Conservation (phyloP, 2,329 filamentous ascomycete species). For the Orbilia javanica region DNA sequence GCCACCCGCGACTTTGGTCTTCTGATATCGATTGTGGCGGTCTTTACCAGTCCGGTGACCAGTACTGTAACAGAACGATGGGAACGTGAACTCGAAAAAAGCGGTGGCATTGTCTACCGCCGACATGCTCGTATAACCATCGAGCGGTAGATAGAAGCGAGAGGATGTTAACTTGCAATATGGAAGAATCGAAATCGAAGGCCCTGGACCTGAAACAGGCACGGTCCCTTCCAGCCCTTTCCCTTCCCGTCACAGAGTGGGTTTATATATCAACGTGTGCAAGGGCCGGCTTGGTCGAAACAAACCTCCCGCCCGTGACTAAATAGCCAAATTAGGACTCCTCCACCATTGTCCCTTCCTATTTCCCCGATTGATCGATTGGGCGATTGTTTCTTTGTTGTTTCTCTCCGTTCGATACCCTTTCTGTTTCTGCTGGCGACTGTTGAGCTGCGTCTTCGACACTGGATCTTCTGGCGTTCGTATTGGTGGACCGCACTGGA, state of each 20-base stretch:
- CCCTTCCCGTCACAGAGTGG: slow-evolving; percentile 1
- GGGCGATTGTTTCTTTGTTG: slow-evolving; percentile 9
- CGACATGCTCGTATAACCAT: not conserved
- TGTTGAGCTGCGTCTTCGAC: slow-evolving; percentile 1
- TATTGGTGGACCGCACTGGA: not conserved
- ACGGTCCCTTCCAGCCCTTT: slow-evolving; percentile 24
- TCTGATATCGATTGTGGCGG: not conserved
- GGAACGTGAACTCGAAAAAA: not conserved
- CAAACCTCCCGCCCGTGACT: slow-evolving; percentile 23
- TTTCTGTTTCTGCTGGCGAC: slow-evolving; percentile 19
- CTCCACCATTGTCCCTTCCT: slow-evolving; percentile 14
- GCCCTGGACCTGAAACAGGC: slow-evolving; percentile 44
- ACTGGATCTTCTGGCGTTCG: not conserved
- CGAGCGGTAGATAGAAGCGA: not conserved
- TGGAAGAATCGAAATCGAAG: slow-evolving; percentile 25
- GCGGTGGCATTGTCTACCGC: not conserved
- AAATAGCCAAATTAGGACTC: slow-evolving; percentile 20
- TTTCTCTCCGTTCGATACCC: slow-evolving; percentile 5
- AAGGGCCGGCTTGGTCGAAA: slow-evolving; percentile 17
- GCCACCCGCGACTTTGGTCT: not conserved
- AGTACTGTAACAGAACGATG: not conserved
- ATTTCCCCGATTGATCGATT: not conserved
- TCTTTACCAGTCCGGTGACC: not conserved
- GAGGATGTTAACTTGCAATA: not conserved
- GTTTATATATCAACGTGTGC: slow-evolving; percentile 24